A percentile compares a stretch with the other conserved stretches of the same genome.
These are phyloP conservation scores for Arthrobotrys sinensis DNA, from an alignment of 2,329 filamentous ascomycete species.

Conservation along the genomic window DNA sequence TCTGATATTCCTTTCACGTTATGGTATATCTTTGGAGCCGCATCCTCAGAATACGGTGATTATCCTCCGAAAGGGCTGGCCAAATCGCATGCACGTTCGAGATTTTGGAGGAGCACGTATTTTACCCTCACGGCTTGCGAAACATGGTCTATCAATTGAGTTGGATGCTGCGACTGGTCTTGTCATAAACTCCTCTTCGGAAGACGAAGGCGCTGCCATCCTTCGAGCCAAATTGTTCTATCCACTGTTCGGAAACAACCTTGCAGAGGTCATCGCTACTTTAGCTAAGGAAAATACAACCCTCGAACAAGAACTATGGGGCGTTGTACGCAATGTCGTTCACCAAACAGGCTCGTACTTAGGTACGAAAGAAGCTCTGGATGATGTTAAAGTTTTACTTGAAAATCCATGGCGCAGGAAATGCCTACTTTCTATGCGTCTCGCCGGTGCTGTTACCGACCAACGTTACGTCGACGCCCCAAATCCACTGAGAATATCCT, in stretches of 20 bases:
- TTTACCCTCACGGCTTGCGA: conserved; percentile 33
- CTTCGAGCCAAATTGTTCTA: conserved; percentile 41
- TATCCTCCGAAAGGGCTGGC: conserved; percentile 45
- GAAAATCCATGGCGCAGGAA: conserved; percentile 35
- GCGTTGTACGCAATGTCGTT: conserved; percentile 30
- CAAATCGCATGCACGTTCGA: conserved; percentile 28
- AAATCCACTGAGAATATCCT: conserved; percentile 21
- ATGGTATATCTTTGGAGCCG: conserved; percentile 44
- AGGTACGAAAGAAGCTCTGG: conserved; percentile 15
- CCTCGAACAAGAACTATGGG: conserved; percentile 17
- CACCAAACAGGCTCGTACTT: background rate
- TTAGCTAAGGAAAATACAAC: background rate
- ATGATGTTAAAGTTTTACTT: conserved; percentile 12
- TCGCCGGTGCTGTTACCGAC: conserved; percentile 26
- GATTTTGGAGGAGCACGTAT: conserved; percentile 45
- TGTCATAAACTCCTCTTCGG: conserved; percentile 3
- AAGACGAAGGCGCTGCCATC: conserved; percentile 13
- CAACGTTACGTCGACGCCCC: conserved; percentile 36
- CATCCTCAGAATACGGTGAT: conserved; percentile 47
- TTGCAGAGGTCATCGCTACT: conserved; percentile 22
- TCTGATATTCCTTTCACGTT: conserved; percentile 35
- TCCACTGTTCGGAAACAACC: conserved; percentile 34
- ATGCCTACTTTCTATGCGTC: conserved; percentile 36
- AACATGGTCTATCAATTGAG: conserved; percentile 41
- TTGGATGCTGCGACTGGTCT: conserved; percentile 40